Evolutionary conservation across 345 rosid genomes (phyloP).

Genomic region (Limnanthes douglasii): DNA sequence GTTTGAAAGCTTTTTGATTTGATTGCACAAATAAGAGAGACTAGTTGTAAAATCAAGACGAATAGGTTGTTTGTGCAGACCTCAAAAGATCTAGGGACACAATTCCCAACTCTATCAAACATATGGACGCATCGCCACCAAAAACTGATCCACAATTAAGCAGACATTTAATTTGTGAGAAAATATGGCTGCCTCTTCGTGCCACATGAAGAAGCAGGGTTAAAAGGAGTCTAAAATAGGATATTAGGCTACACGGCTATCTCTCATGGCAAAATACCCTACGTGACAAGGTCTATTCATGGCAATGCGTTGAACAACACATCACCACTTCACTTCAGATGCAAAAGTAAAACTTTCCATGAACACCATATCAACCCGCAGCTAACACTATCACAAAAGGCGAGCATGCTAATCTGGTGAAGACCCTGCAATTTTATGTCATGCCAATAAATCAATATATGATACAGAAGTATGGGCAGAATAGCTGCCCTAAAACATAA

Average conservation of each 20-base stretch:
- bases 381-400: conserved; percentile 53
- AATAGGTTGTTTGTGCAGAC: too few species aligned
- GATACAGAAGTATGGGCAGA: conserved; percentile 17
- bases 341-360: conserved; percentile 45
- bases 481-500: conserved; percentile 17
- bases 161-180: too few species aligned
- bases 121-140: too few species aligned
- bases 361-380: conserved; percentile 66
- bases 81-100: not conserved
- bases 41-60: too few species aligned
- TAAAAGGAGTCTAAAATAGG: too few species aligned
- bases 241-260: conserved; percentile 11
- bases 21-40: too few species aligned
- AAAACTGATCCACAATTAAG: too few species aligned
- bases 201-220: not conserved
- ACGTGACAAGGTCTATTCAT: conserved; percentile 11
- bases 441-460: conserved; percentile 59
- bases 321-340: conserved; percentile 30
- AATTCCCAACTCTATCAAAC: not conserved
- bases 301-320: conserved; percentile 22
- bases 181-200: too few species aligned
- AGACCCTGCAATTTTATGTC: conserved; percentile 66
- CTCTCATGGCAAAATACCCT: conserved; percentile 13
- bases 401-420: conserved; percentile 52
- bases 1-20: too few species aligned